Evolutionary conservation across 495 filamentous ascomycete genomes (phyloP).

Genomic region (Talaromyces thailandensis): DNA sequence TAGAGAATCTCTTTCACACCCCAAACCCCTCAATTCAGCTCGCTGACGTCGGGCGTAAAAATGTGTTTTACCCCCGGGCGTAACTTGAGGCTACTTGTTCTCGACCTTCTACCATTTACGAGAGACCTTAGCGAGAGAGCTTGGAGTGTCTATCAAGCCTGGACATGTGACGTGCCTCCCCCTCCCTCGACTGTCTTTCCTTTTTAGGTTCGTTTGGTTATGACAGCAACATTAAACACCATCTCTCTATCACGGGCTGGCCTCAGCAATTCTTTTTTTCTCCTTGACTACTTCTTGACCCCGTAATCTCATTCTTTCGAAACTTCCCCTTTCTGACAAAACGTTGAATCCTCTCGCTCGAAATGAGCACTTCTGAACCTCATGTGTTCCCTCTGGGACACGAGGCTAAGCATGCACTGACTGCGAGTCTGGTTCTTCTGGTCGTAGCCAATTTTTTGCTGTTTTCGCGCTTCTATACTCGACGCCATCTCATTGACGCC

Average conservation of each 20-base stretch:
- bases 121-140: neutral
- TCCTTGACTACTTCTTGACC: neutral
- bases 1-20: neutral
- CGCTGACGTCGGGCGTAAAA: neutral
- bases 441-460: conserved; percentile 27
- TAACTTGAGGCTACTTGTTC: neutral
- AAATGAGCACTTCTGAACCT: neutral
- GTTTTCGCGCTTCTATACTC: conserved; percentile 27
- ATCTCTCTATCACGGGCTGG: neutral
- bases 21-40: neutral
- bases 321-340: neutral
- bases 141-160: neutral
- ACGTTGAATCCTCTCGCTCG: neutral
- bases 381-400: conserved; percentile 11
- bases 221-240: neutral
- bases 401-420: conserved; percentile 14
- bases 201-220: neutral
- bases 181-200: neutral
- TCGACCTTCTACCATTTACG: neutral
- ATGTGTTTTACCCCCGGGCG: neutral
- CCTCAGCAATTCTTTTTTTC: neutral
- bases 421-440: conserved; percentile 26
- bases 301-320: neutral
- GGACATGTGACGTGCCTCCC: neutral
- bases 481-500: conserved; percentile 22